Percentiles rank a stretch among this genome's conserved stretches.
phyloP scores from a whole-genome alignment of 2,329 filamentous ascomycete genomes.

The Ascochyta lentis region DNA sequence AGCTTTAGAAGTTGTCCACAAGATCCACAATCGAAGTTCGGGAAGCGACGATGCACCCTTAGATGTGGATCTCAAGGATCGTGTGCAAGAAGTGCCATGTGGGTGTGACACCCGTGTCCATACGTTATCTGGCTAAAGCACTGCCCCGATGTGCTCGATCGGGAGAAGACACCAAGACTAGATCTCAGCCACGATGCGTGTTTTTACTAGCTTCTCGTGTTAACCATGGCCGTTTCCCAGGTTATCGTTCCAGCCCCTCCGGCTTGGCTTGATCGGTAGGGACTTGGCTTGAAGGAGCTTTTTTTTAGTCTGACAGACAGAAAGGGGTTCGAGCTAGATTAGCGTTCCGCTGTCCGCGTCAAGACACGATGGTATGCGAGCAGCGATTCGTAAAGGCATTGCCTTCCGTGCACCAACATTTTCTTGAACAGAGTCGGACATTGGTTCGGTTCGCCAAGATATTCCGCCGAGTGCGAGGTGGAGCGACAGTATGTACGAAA shows the following conservation, averaged over 20 bases:
- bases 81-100: not conserved
- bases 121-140: not conserved
- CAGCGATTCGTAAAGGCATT: not conserved
- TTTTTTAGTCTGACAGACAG: not conserved
- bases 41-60: conserved; percentile 2
- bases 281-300: not conserved
- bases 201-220: conserved; percentile 1
- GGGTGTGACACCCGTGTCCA: not conserved
- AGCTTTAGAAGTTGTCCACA: not conserved
- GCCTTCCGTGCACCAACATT: not conserved
- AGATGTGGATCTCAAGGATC: not conserved
- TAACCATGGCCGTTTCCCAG: not conserved
- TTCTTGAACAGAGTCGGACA: not conserved
- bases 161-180: not conserved
- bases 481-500: conserved; percentile 1
- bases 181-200: conserved; percentile 1
- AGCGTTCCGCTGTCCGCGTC: conserved; percentile 2
- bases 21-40: conserved; percentile 3
- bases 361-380: not conserved
- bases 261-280: conserved; percentile 4
- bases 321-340: conserved; percentile 1
- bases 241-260: conserved; percentile 9
- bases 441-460: conserved; percentile 2
- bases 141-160: not conserved
- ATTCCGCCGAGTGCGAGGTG: conserved; percentile 1